phyloP scores from a whole-genome alignment of 2,329 filamentous ascomycete species.

The Macrophomina pseudophaseolina region DNA sequence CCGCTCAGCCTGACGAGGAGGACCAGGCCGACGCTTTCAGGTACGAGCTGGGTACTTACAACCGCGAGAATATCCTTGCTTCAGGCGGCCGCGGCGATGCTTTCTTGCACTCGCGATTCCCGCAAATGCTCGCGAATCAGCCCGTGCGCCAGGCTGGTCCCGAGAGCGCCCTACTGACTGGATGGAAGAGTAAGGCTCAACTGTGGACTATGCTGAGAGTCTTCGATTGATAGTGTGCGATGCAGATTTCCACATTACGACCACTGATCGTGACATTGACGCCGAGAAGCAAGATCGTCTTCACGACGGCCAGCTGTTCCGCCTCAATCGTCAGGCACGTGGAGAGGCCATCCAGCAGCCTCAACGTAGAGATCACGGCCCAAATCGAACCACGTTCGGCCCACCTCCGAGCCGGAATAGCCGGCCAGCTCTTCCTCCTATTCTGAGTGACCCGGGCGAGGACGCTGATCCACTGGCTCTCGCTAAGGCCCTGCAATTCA shows the following conservation, averaged over 20 bases:
- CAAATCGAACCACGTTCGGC: not conserved
- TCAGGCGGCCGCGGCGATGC: conserved; percentile 1
- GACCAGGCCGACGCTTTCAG: conserved; percentile 16
- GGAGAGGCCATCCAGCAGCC: not conserved
- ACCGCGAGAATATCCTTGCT: conserved; percentile 17
- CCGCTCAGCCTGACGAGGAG: not conserved
- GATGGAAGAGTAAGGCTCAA: conserved; percentile 11
- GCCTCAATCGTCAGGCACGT: conserved; percentile 22
- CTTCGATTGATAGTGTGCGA: not conserved
- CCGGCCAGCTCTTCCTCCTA: not conserved
- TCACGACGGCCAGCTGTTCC: conserved; percentile 22
- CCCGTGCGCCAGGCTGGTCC: not conserved
- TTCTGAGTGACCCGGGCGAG: not conserved
- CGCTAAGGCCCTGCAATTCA: conserved; percentile 13
- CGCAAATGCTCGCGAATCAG: not conserved
- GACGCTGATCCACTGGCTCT: not conserved
- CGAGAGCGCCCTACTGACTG: not conserved
- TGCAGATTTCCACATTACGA: conserved; percentile 9
- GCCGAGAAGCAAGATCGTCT: conserved; percentile 10
- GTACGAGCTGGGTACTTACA: conserved; percentile 7
- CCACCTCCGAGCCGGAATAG: not conserved
- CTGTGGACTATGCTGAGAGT: too few relatives aligned
- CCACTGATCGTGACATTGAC: conserved; percentile 12
- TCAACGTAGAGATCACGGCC: not conserved
- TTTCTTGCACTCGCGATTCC: not conserved